phyloP scores from a whole-genome alignment of 495 filamentous ascomycete species.

The Penicillium crystallinum region DNA sequence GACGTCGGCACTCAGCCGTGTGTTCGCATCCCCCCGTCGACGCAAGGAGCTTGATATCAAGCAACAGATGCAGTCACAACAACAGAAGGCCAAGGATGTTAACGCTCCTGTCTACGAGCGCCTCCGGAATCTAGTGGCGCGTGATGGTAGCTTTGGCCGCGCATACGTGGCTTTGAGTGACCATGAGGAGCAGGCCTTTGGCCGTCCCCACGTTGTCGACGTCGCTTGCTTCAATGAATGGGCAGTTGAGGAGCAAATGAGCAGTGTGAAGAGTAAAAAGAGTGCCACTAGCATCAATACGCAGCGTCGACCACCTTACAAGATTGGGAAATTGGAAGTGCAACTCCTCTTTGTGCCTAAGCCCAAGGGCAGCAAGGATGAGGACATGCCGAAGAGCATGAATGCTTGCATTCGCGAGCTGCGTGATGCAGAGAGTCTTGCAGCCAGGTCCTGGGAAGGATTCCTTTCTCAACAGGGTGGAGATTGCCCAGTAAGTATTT shows the following conservation, averaged over 20 bases:
- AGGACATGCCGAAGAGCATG: slow-evolving; percentile 99
- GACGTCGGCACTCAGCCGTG: slow-evolving; percentile 78
- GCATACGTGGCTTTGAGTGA: slow-evolving; percentile 90
- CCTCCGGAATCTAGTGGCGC: slow-evolving; percentile 74
- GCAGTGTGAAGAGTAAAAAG: slow-evolving; percentile 87
- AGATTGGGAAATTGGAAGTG: slow-evolving; percentile 86
- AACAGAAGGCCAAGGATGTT: slow-evolving; percentile 64
- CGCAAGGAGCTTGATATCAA: slow-evolving; percentile 85
- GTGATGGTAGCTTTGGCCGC: slow-evolving; percentile 88
- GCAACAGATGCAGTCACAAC: slow-evolving; percentile 69
- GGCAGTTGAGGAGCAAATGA: slow-evolving; percentile 78
- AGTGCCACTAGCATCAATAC: slow-evolving; percentile 53
- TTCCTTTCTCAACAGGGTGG: slow-evolving; percentile 93
- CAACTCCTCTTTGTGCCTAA: slow-evolving; percentile 93
- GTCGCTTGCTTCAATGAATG: slow-evolving; percentile 96
- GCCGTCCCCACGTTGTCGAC: slow-evolving; percentile 79
- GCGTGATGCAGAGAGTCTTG: slow-evolving; percentile 73
- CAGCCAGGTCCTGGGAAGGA: slow-evolving; percentile 74
- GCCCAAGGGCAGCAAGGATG: slow-evolving; percentile 80
- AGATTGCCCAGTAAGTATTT: slow-evolving; percentile 83
- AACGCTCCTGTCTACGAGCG: slow-evolving; percentile 71
- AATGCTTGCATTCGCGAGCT: slow-evolving; percentile 88
- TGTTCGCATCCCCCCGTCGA: slow-evolving; percentile 92
- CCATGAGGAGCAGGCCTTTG: slow-evolving; percentile 80
- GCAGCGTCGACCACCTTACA: slow-evolving; percentile 78